A percentile compares a stretch with the other conserved stretches of the same genome.
Evolutionary conservation across 108 stramenopile genomes (phyloP).

Genomic region (Cyclotella choctawhatcheeana): DNA sequence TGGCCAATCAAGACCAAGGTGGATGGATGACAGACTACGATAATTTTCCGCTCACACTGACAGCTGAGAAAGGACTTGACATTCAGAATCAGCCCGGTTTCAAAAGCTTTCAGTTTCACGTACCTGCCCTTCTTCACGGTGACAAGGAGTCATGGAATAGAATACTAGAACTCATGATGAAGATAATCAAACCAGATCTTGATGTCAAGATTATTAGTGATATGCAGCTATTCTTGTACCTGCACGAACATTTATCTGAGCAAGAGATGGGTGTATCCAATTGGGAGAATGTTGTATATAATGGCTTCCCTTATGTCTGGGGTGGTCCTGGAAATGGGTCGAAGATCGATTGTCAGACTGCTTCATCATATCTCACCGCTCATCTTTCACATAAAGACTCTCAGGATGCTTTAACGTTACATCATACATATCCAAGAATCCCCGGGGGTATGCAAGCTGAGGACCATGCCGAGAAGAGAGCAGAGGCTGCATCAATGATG

Average conservation of each 20-base stretch:
- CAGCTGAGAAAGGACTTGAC: constrained; percentile 10
- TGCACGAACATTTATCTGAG: constrained; percentile 6
- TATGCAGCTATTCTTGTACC: constrained; percentile 15
- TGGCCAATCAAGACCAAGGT: constrained; percentile 13
- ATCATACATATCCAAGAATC: constrained; percentile 3
- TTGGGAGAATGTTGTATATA: background rate
- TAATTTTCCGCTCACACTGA: constrained; percentile 20
- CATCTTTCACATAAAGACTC: constrained; percentile 15
- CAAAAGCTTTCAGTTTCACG: constrained; percentile 4
- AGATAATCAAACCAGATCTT: constrained; percentile 3
- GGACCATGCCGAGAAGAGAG: constrained; percentile 13
- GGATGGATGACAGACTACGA: constrained; percentile 33
- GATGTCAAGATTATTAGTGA: constrained; percentile 11
- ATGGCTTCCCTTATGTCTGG: constrained; percentile 3
- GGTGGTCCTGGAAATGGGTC: background rate
- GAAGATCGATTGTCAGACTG: background rate
- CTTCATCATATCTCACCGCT: background rate
- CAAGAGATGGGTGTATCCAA: background rate
- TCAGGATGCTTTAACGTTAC: background rate
- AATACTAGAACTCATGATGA: constrained; percentile 11
- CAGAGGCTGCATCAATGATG: constrained; percentile 7
- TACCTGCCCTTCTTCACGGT: constrained; percentile 17
- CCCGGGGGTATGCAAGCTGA: background rate
- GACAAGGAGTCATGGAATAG: constrained; percentile 14
- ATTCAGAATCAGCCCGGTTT: constrained; percentile 1